These are phyloP conservation scores for Tetrapyrgos nigripes DNA, from an alignment of 1,284 basidiomycete genomes.

Conservation along the genomic window DNA sequence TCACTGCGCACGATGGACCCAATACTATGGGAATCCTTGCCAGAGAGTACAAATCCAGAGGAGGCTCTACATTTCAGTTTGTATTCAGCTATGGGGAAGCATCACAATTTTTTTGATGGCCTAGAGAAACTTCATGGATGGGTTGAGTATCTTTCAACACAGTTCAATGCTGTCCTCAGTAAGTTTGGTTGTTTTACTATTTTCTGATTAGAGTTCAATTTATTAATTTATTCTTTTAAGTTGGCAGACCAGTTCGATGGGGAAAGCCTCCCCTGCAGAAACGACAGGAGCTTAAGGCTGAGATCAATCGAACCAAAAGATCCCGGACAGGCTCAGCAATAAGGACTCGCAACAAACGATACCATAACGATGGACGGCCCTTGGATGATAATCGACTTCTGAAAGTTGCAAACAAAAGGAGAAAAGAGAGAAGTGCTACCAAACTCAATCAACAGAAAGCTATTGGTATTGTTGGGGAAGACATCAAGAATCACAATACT, in stretches of 20 bases:
- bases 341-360: not conserved
- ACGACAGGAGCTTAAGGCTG: not conserved
- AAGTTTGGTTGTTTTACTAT: not conserved
- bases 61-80: no score
- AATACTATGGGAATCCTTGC: no score
- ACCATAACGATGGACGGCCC: conserved; percentile 1
- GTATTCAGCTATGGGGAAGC: no score
- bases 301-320: not conserved
- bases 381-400: conserved; percentile 1
- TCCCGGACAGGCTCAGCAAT: not conserved
- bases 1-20: no score
- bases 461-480: no score
- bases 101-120: no score
- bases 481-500: no score
- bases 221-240: not conserved
- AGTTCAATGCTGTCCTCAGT: not conserved
- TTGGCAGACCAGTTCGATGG: not conserved
- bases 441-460: no score
- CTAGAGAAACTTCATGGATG: no score
- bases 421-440: no score
- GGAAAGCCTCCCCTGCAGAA: not conserved
- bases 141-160: not conserved
- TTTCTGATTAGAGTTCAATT: not conserved
- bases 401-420: not conserved
- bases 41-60: no score